Conservation (phyloP, 768 basidiomycete genomes). For the Boletus vermiculosoides region DNA sequence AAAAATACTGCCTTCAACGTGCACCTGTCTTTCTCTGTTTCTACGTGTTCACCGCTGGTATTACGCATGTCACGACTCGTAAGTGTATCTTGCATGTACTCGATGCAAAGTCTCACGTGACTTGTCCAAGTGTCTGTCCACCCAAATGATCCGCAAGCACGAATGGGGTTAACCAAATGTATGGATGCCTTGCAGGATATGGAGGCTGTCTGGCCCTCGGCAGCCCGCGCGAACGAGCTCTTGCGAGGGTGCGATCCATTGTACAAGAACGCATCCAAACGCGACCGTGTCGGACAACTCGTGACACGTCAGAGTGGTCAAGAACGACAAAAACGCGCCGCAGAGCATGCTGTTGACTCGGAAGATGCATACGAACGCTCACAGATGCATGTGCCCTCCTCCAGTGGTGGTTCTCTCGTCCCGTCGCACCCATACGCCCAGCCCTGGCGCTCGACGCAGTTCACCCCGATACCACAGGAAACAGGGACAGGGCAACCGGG, state of each 20-base stretch:
- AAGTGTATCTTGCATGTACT: conserved; percentile 29
- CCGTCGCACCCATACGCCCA: conserved; percentile 25
- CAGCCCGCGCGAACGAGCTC: conserved; percentile 70
- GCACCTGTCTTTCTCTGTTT: conserved; percentile 73
- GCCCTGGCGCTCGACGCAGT: conserved; percentile 32
- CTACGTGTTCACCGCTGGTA: conserved; percentile 75
- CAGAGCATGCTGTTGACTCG: conserved; percentile 49
- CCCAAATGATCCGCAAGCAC: conserved; percentile 68
- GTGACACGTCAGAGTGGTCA: conserved; percentile 14
- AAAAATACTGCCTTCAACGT: conserved; percentile 58
- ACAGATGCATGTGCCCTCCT: conserved; percentile 11
- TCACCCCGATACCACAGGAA: conserved; percentile 5
- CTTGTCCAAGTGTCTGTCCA: conserved; percentile 53
- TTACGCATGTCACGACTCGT: conserved; percentile 78
- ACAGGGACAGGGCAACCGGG: conserved; percentile 6
- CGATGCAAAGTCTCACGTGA: conserved; percentile 1
- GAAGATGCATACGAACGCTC: conserved; percentile 28
- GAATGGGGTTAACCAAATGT: conserved; percentile 59
- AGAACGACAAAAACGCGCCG: conserved; percentile 58
- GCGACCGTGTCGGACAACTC: conserved; percentile 5
- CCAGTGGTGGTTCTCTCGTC: conserved; percentile 1
- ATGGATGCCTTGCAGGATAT: conserved; percentile 66
- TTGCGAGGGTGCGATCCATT: conserved; percentile 57
- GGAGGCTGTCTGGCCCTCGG: conserved; percentile 74
- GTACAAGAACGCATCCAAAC: conserved; percentile 8